A percentile compares a stretch with the other conserved stretches of the same genome.
These are phyloP conservation scores for Gymnopilus junonius DNA, from an alignment of 768 basidiomycete species.

Conservation along the genomic window DNA sequence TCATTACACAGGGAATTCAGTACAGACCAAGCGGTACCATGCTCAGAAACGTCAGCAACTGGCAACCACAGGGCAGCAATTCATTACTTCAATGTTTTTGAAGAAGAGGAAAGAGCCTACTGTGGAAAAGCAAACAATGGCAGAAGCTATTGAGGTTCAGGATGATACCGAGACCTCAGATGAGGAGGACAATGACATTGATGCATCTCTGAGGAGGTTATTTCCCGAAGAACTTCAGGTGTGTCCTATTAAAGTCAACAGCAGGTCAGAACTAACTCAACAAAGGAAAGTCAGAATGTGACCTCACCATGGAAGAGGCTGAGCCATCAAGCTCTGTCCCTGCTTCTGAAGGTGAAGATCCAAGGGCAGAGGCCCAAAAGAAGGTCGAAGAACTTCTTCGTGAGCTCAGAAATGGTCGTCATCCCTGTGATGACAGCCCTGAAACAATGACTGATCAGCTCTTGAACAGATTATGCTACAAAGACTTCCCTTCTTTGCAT, in stretches of 20 bases:
- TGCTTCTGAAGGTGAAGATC: neutral
- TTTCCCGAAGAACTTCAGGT: too few species aligned
- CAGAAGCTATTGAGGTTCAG: neutral
- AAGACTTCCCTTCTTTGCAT: conserved; percentile 24
- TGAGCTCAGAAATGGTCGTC: neutral
- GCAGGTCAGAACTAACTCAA: neutral
- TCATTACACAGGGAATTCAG: conserved; percentile 18
- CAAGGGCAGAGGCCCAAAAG: neutral
- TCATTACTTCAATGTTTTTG: conserved; percentile 7
- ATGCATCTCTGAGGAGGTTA: neutral
- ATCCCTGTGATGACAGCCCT: conserved; percentile 10
- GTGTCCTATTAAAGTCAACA: too few species aligned
- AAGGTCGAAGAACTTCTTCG: conserved; percentile 7
- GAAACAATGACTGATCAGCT: conserved; percentile 13
- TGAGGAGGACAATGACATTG: neutral
- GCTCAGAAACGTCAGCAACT: conserved; percentile 5
- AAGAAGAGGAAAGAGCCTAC: neutral
- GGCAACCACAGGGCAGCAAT: conserved; percentile 1
- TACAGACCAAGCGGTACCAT: conserved; percentile 8
- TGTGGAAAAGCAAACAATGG: neutral
- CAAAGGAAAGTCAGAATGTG: too few species aligned
- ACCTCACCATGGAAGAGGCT: too few species aligned
- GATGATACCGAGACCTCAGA: too few species aligned
- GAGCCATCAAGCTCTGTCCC: neutral
- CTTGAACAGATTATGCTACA: conserved; percentile 18